phyloP scores from a whole-genome alignment of 2,329 filamentous ascomycete genomes.

The Nothophoma quercina region DNA sequence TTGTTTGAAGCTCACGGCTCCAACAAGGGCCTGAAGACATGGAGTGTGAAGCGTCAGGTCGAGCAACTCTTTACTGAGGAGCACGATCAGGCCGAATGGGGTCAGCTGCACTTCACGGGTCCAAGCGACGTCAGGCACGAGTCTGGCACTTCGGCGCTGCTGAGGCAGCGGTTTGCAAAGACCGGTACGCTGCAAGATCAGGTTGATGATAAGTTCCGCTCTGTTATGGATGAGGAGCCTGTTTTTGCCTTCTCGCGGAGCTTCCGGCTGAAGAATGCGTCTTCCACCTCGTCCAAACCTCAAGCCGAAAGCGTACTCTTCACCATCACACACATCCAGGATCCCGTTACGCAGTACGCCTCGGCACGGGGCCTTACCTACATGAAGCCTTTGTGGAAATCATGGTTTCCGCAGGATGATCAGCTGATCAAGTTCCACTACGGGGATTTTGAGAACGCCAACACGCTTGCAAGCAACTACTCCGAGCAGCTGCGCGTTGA shows the following conservation, averaged over 20 bases:
- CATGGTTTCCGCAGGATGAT: slow-evolving; percentile 70
- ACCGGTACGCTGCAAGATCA: slow-evolving; percentile 71
- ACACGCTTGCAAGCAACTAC: slow-evolving; percentile 73
- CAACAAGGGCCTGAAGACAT: slow-evolving; percentile 65
- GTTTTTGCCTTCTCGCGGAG: slow-evolving; percentile 74
- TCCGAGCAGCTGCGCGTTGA: slow-evolving; percentile 74
- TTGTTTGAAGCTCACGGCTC: slow-evolving; percentile 55
- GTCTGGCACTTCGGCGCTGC: slow-evolving; percentile 69
- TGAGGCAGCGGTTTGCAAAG: slow-evolving; percentile 74
- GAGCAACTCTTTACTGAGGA: slow-evolving; percentile 78
- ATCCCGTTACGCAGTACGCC: slow-evolving; percentile 81
- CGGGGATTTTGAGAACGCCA: slow-evolving; percentile 72
- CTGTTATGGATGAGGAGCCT: slow-evolving; percentile 79
- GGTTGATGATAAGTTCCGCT: slow-evolving; percentile 71
- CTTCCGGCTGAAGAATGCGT: slow-evolving; percentile 40
- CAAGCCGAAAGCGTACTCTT: slow-evolving; percentile 66
- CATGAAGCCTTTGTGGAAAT: slow-evolving; percentile 82
- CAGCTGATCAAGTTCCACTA: slow-evolving; percentile 80
- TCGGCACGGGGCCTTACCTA: slow-evolving; percentile 76
- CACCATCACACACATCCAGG: slow-evolving; percentile 78
- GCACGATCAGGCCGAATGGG: slow-evolving; percentile 82
- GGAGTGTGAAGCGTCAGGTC: slow-evolving; percentile 66
- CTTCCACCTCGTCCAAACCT: slow-evolving; percentile 8
- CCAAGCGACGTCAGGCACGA: slow-evolving; percentile 73
- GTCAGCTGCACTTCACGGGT: slow-evolving; percentile 77